Evolutionary conservation across 2,329 filamentous ascomycete species (phyloP), one percentile per base, ranked within the genome.

Genomic region (Bipolaris gigantea): DNA sequence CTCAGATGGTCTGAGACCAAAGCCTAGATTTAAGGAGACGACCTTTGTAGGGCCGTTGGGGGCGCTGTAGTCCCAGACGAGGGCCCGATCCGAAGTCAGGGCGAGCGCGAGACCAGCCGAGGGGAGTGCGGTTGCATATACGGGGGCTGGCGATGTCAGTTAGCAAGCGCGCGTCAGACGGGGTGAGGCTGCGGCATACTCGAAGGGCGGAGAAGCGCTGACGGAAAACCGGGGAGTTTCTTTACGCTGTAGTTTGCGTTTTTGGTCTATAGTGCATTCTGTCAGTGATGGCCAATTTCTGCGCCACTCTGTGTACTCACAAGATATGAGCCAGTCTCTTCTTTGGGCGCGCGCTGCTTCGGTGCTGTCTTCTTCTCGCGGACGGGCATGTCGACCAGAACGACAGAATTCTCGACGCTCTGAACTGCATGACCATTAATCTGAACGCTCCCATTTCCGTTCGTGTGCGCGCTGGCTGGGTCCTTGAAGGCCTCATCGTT

Each of bases 191-290:
- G 41, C 56, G 55, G 60, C 85, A 73, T 81, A 92, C 89, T 83
- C 54, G 83, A 80, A 66, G 87, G 83, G 62, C 83, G 77, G 61
- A 87, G 85, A 59, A 96, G 83, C 67, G 86, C 85, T 66, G 92
- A 87, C 44, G 93, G 92, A 21, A 95, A 82, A 50, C 89, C 87
- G 53, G 90, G 90, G 30, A 97, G 82, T 73, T 92, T 92, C 75
- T 89, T 90, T 59, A 96, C 89, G 39, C 84, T 88, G 72, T 94
- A 97, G 60, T 90, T 89, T 70, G 87, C 86, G 68, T 90, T 96
- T 69, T 86, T 90, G 35, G 90, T 90, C 89, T 95, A 56, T 10
- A 41, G 35, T 38, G 40, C 56, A 47, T 15, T 7, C 30, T 15
- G 33, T 53, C 51, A 63, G 64, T n/a, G 38, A 15, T 16, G n/a